Base-by-base conservation (phyloP, 2,329 filamentous ascomycete species). In the Exserohilum turcica region DNA sequence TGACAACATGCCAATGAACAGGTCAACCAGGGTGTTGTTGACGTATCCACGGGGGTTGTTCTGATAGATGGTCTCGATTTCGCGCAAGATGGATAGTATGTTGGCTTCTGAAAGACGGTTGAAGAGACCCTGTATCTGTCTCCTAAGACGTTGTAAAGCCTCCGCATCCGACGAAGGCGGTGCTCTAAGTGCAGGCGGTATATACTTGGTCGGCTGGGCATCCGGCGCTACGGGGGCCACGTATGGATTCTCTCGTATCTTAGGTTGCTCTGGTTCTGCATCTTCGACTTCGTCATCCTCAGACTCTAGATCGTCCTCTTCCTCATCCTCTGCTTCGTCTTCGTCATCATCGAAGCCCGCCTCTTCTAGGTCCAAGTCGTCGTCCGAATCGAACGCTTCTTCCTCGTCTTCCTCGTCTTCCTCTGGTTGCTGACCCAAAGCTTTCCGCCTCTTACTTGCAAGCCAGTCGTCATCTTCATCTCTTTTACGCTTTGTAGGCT, bases 81-180 rank as follows among this genome's bases (percentile, higher is more conserved):
- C 89, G 37, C 84, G 83, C 3, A 97, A 78, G 47, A 97, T 96
- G 2, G 90, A 89, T 5, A 96, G 75, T 58, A 99, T 80, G 64
- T 94, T 97, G 32, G 91, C 86, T 70, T 97, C 93, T 0, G 94
- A 97, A 28, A 99, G 81, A 69, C 93, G 88, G 74, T 99, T 99
- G 69, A 99, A 83, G 15, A 94, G 82, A 68, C 94, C 93, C 71
- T 97, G 92, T 0, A 91, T 81, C 67, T 95, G 91, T 57, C 91
- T 86, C 53, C 86, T 86, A 43, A 99, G 78, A 33, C 89, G 86
- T 10, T 80, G 80, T 42, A 89, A 79, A 36, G 83, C 79, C 71
- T 95, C 89, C 1, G 83, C 81, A 59, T 90, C 86, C 0, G 85
- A 84, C 1, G 82, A 80, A 2, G 83, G 76, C 29, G 82, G 78